Base-by-base conservation (phyloP, 176 grass and related monocot species). In the Oryza glumipatula region DNA sequence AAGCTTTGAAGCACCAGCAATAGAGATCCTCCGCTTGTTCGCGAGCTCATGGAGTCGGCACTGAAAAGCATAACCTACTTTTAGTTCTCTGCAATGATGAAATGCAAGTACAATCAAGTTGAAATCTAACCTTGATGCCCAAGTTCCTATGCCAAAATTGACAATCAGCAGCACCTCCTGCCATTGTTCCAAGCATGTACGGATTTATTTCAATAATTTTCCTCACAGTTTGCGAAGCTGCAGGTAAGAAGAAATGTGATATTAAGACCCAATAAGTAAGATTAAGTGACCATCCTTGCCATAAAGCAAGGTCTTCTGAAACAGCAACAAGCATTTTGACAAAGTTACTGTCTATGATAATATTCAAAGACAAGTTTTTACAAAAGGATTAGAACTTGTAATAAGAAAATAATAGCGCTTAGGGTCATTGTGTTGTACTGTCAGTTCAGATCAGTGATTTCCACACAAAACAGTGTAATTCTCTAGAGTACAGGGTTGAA, bases 181-280 rank as follows among this genome's bases (percentile, higher is more conserved):
- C 96, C 91, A 99, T 95, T 4, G 93, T 99, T 82, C 96, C 96
- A 45, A 98, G 83, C 96, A 98, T 98, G 89, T 98, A 95, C 6
- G 91, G 96, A 74, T 99, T 96, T 51, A 99, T 99, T 88, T 99
- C 93, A n/a, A 99, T 95, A 79, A 99, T 99, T 90, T 99, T 98
- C 73, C 86, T 96, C 43, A 99, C 91, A 61, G 87, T 94, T 83
- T 98, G 93, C n/a, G 96, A 98, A 61, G 96, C 96, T 98, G 73
- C 78, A 77, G 35, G 49, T 14, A 72, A 76, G 21, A 77, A n/a
- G 19, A 26, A 66, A 66, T 4, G 39, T 7, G 19, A 19, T 17
- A 41, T 11, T 11, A 51, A 6, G 28, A 45, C 12, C 1, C 4
- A 4, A 12, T n/a, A 49, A 21, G 11, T 39, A 45, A 78, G 46